Percentiles rank a stretch among this genome's conserved stretches.
Evolutionary conservation across 768 basidiomycete species (phyloP).

Genomic region (Sistotremastrum suecicum): DNA sequence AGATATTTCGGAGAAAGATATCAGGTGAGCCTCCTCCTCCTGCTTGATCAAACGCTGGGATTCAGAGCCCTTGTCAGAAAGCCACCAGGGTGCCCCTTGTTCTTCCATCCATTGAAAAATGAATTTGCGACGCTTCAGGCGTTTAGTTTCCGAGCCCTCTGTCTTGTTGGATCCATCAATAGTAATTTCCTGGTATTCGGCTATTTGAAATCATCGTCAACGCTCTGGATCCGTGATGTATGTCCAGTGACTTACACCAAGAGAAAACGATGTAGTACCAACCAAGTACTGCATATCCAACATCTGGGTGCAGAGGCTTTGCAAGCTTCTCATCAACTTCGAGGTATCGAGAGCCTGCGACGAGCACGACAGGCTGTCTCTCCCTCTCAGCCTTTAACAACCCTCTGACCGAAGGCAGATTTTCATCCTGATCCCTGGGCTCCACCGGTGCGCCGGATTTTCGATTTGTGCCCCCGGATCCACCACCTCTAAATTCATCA

Average conservation of each 20-base stretch:
- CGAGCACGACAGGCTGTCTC: constrained; percentile 47
- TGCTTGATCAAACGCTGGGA: neutral
- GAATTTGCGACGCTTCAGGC: constrained; percentile 55
- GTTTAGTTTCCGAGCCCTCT: constrained; percentile 35
- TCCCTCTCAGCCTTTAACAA: constrained; percentile 42
- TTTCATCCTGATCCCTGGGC: constrained; percentile 49
- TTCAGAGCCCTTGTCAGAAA: neutral
- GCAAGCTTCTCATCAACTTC: too few relatives aligned
- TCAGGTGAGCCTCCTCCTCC: neutral
- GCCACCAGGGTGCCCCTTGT: constrained; percentile 49
- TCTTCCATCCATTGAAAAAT: constrained; percentile 73
- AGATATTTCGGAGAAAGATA: neutral
- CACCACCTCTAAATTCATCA: constrained; percentile 1
- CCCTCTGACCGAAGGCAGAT: constrained; percentile 59
- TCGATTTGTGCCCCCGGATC: constrained; percentile 55
- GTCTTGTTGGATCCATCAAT: constrained; percentile 51
- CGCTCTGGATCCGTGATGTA: constrained; percentile 5
- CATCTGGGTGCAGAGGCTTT: too few relatives aligned
- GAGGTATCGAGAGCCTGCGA: constrained; percentile 60
- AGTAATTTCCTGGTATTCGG: constrained; percentile 5
- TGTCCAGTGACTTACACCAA: constrained; percentile 38
- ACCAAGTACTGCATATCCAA: constrained; percentile 39
- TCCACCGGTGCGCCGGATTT: constrained; percentile 31
- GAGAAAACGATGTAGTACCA: constrained; percentile 58
- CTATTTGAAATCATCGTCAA: neutral